Base-by-base conservation (phyloP, 2,329 filamentous ascomycete genomes). In the Coniella lustricola region DNA sequence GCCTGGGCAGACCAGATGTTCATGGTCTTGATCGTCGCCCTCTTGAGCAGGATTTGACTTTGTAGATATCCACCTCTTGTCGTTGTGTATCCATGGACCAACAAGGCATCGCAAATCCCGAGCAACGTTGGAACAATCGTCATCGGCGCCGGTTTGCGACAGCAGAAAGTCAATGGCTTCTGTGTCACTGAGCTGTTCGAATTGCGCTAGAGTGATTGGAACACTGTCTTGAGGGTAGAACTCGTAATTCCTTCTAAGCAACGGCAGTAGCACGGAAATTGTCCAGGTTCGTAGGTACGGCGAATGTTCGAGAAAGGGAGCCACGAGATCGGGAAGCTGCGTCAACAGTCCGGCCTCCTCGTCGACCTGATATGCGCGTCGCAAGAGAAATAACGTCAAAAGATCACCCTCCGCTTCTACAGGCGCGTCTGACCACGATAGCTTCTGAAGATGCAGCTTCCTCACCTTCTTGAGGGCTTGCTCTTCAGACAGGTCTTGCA, bases 71-170 rank as follows among this genome's bases (percentile, higher is more conserved):
- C 83, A 82, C 46, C 82, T 76, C 17, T 66, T 73, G 44, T 81
- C 73, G 39, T 80, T 81, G 58, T 85, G 81, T 42, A 90, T 69
- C 86, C 86, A 91, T 2, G 87, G 86, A 0, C 81, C 82, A 43
- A 90, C 67, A 33, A 90, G 60, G 0, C 82, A 79, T 53, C 78
- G 77, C 48, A 90, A 60, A 59, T 90, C 85, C 49, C 84, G 76
- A 1, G 78, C 81, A 41, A 83, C 61, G 33, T 70, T 61, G 1
- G 57, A 50, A 16, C 67, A 52, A 2, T 69, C 65, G 34, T 72
- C 63, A 14, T 58, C 59, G 18, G 57, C 51, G 21, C 71, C 72
- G 2, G 79, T 81, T 46, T 76, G 74, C 7, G 75, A 76, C 4
- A 91, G 68, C 22, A 90, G 70, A 40, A 81, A 65, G 10, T 76